A percentile compares a stretch with the other conserved stretches of the same genome.
Conservation (phyloP, 2,329 filamentous ascomycete genomes). For the Sclerotinia subarctica region DNA sequence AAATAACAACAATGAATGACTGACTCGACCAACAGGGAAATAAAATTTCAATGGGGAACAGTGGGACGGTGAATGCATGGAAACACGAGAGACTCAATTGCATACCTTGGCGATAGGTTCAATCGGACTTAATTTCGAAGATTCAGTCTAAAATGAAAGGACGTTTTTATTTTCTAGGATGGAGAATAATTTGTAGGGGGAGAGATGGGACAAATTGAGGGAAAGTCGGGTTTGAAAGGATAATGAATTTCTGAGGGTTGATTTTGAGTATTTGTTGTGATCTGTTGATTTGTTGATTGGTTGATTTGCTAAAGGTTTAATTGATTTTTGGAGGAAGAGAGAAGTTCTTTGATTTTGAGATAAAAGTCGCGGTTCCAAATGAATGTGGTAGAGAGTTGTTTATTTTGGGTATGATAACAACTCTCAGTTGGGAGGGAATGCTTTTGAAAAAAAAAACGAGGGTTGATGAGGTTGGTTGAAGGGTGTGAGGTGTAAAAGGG, state of each 20-base stretch:
- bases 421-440: conserved; percentile 40
- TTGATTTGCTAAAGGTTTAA: conserved; percentile 15
- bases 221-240: neutral
- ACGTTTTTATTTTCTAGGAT: conserved; percentile 1
- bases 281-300: conserved; percentile 14
- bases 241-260: neutral
- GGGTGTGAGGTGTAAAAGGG: neutral
- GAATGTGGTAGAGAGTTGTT: conserved; percentile 40
- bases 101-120: conserved; percentile 30
- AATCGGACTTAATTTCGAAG: conserved; percentile 4
- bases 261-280: neutral
- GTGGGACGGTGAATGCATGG: conserved; percentile 1
- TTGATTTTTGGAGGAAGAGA: conserved; percentile 22
- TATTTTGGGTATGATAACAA: conserved; percentile 18
- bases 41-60: conserved; percentile 1
- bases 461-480: conserved; percentile 11
- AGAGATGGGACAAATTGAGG: conserved; percentile 12
- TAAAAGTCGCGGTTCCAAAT: conserved; percentile 38
- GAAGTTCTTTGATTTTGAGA: conserved; percentile 22
- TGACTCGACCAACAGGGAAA: neutral
- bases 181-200: conserved; percentile 18
- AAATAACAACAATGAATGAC: neutral
- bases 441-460: conserved; percentile 24
- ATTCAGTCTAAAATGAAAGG: conserved; percentile 11
- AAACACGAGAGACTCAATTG: conserved; percentile 3